Conservation (phyloP, 1,284 basidiomycete species). For the Fomitopsis palustris region DNA sequence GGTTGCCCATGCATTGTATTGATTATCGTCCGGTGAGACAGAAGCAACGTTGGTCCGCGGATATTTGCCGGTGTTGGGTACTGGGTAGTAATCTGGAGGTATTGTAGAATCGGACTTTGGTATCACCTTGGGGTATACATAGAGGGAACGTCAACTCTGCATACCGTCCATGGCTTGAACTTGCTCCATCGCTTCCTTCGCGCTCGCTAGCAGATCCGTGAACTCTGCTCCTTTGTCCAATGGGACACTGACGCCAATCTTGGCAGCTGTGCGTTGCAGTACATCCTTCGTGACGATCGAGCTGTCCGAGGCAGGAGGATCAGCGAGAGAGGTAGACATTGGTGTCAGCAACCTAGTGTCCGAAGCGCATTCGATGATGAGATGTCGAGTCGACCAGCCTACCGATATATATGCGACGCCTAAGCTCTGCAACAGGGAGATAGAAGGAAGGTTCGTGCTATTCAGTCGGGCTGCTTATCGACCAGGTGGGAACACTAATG, state of each 20-base stretch:
- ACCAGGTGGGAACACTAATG: neutral
- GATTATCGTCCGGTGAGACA: conserved; percentile 12
- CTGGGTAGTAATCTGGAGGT: conserved; percentile 15
- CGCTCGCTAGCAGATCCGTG: conserved; percentile 13
- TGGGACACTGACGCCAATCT: conserved; percentile 15
- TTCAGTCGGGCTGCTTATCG: neutral
- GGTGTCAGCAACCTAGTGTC: neutral
- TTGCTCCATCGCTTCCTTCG: conserved; percentile 17
- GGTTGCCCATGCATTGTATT: conserved; percentile 20
- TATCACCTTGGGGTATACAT: neutral
- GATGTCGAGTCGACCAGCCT: neutral
- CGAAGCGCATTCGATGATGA: neutral
- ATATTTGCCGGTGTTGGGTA: conserved; percentile 12
- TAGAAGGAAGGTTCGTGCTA: neutral
- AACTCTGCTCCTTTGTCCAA: conserved; percentile 14
- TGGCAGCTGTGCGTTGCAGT: conserved; percentile 14
- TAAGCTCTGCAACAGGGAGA: neutral
- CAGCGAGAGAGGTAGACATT: neutral
- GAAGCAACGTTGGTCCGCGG: conserved; percentile 14
- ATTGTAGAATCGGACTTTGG: neutral
- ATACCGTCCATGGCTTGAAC: conserved; percentile 19
- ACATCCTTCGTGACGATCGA: conserved; percentile 13
- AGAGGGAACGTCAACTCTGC: neutral
- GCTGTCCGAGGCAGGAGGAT: neutral
- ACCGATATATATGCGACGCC: neutral